Percentiles rank a stretch among this genome's conserved stretches.
Conservation (phyloP, 169 alveolate genomes). For the Cryptosporidium muris region DNA sequence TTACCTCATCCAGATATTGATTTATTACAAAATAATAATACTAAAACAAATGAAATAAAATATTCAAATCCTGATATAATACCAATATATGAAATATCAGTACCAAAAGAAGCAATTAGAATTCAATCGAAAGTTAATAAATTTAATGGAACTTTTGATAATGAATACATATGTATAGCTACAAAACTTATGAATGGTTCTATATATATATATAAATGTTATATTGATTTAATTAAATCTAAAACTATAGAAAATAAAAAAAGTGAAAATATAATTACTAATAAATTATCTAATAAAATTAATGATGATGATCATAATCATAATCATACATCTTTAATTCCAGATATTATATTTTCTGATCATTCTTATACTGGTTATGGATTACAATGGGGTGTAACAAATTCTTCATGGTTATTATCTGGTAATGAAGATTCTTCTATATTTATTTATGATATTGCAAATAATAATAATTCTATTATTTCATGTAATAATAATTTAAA, state of each 20-base stretch:
- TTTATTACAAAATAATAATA: slow-evolving; percentile 7
- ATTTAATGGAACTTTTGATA: not conserved
- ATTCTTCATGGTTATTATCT: slow-evolving; percentile 46
- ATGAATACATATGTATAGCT: slow-evolving; percentile 6
- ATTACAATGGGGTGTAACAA: slow-evolving; percentile 62
- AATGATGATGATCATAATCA: not conserved
- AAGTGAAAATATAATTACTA: not conserved
- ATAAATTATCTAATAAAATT: not conserved
- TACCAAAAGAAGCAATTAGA: slow-evolving; percentile 20
- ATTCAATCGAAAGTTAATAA: slow-evolving; percentile 31
- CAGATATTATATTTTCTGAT: not conserved
- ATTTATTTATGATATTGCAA: slow-evolving; percentile 16
- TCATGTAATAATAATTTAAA: not conserved
- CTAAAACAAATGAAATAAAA: slow-evolving; percentile 8
- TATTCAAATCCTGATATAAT: slow-evolving; percentile 36
- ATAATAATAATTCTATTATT: slow-evolving; percentile 4
- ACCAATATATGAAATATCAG: slow-evolving; percentile 6
- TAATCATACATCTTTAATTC: not conserved
- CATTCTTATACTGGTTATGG: slow-evolving; percentile 45
- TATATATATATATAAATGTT: slow-evolving; percentile 14
- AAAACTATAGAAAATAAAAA: not conserved
- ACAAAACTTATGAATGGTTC: slow-evolving; percentile 34
- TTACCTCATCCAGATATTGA: slow-evolving; percentile 53
- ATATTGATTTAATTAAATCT: slow-evolving; percentile 25
- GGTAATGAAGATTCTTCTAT: slow-evolving; percentile 68